These are phyloP conservation scores for Backusella circina DNA, from an alignment of 192 early-diverging fungal species.

Conservation along the genomic window DNA sequence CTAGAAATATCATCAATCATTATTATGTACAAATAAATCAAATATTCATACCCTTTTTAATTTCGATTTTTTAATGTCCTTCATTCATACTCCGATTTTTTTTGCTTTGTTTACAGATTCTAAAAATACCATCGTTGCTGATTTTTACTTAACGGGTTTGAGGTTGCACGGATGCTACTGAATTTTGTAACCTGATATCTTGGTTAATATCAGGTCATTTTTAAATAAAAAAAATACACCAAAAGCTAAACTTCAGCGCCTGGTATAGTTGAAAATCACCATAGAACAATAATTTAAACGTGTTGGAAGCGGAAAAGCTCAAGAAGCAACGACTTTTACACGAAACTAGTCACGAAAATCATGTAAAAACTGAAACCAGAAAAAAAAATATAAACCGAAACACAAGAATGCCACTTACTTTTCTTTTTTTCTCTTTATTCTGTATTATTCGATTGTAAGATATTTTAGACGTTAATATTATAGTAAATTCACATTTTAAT, in stretches of 20 bases:
- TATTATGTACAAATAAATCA: neutral
- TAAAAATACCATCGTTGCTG: neutral
- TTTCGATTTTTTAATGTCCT: too few species aligned
- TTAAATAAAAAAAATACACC: neutral
- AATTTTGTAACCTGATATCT: neutral
- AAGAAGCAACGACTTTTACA: neutral
- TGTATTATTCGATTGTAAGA: neutral
- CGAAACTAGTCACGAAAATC: constrained; percentile 2
- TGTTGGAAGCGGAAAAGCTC: neutral
- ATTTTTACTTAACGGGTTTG: neutral
- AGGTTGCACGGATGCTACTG: neutral
- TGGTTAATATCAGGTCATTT: neutral
- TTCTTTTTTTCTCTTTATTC: neutral
- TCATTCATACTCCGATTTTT: neutral
- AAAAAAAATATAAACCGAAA: constrained; percentile 5
- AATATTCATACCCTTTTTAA: neutral
- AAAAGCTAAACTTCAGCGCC: neutral
- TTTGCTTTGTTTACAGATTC: neutral
- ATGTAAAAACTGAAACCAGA: constrained; percentile 3
- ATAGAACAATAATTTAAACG: neutral
- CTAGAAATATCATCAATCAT: neutral
- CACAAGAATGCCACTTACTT: neutral
- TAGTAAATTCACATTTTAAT: neutral
- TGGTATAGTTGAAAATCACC: neutral
- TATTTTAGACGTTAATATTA: neutral